A percentile compares a stretch with the other conserved stretches of the same genome.
phyloP scores from a whole-genome alignment of 2,329 filamentous ascomycete species.

The Leptosphaerulina australis region DNA sequence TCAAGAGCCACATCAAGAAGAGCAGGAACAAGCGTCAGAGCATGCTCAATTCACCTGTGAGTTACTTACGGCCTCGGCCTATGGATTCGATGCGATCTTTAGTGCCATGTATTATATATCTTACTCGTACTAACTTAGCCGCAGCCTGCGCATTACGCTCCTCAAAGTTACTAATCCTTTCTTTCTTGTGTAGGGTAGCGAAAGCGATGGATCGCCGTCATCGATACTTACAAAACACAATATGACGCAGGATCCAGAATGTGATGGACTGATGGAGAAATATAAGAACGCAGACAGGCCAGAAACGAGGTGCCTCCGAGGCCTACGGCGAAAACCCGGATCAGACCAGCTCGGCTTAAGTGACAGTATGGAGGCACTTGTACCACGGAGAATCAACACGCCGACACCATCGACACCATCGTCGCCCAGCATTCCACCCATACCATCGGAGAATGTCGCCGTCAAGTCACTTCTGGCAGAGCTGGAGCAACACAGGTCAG shows the following conservation, averaged over 20 bases:
- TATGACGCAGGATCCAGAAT: not conserved
- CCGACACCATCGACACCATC: not conserved
- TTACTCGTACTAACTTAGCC: slow-evolving; percentile 40
- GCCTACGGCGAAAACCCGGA: slow-evolving; percentile 8
- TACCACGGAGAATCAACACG: not conserved
- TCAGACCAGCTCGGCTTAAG: slow-evolving; percentile 2
- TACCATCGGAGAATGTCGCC: not conserved
- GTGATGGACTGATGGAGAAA: slow-evolving; percentile 6
- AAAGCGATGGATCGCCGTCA: slow-evolving; percentile 21
- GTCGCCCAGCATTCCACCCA: not conserved
- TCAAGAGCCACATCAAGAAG: slow-evolving; percentile 99
- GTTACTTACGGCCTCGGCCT: slow-evolving; percentile 49
- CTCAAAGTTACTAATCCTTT: slow-evolving; percentile 56
- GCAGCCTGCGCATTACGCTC: slow-evolving; percentile 58
- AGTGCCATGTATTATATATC: slow-evolving; percentile 36
- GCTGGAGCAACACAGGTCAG: slow-evolving; percentile 1
- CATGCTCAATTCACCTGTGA: slow-evolving; percentile 94
- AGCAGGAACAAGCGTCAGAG: slow-evolving; percentile 91
- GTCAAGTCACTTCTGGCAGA: slow-evolving; percentile 9
- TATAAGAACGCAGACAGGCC: slow-evolving; percentile 14
- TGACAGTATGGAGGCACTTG: not conserved
- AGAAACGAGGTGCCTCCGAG: not conserved
- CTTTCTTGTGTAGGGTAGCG: slow-evolving; percentile 29
- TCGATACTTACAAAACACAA: slow-evolving; percentile 20
- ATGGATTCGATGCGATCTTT: slow-evolving; percentile 18